Evolutionary conservation across 1,284 basidiomycete genomes (phyloP), one percentile per base, ranked within the genome.

Genomic region (Ustanciosporium gigantosporum): DNA sequence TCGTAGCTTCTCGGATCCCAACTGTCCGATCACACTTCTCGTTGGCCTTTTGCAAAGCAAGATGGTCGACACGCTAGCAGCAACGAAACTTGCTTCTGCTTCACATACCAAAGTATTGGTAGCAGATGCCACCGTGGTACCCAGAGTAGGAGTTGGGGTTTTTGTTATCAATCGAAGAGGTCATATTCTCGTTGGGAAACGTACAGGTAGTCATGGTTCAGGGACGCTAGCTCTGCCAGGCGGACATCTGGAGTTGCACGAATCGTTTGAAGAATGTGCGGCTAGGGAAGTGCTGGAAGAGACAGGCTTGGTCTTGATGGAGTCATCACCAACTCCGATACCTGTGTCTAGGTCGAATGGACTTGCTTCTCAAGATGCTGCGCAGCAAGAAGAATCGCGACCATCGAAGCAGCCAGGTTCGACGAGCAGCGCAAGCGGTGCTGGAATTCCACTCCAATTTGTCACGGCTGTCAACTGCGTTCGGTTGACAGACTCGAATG

Each of bases 211-310:
- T 36, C 70, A 73, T 34, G 76, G 76, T 0, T 50, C 70, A 23
- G 74, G 74, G 57, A 57, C 49, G 38, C 31, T 62, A 13, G 68
- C 70, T 15, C 68, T 78, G 8, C 73, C 74, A 1, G 76, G 76
- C 15, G 76, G 76, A 0, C 76, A 78, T 36, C 72, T 78, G 45
- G 76, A 78, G 25, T 46, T 70, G 7, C 66, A 72, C 41, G 76
- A 78, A 42, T 46, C 59, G 1, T 76, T 70, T 21, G 53, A 66
- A 31, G 66, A 64, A 0, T 78, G 76, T 38, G 76, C 70, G 2
- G 49, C 41, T 23, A 65, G 67, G 11, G 64, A 69, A 21, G 42
- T 48, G 2, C 46, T 43, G 19, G 64, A 69, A 24, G 67, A 69
- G 41, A 69, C 67, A 2, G 67, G 59, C 9, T 42, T 69, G 31